Base-by-base conservation (phyloP, 305 asterid genomes). In the Solanum hybrid region DNA sequence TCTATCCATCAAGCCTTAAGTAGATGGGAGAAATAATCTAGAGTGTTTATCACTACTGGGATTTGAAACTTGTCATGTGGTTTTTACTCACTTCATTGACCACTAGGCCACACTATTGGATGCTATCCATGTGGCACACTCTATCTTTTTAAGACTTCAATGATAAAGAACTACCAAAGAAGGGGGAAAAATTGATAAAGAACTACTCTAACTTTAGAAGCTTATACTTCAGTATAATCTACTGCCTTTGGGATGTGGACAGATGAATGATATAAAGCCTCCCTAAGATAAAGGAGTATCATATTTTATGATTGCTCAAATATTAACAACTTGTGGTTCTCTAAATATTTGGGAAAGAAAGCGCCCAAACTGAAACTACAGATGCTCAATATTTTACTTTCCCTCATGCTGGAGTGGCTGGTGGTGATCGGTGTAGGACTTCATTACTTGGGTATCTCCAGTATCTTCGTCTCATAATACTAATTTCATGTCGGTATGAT, bases 201-300 rank as follows among this genome's bases (percentile, higher is more conserved):
- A 80, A 37, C 34, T 24, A 7, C 32, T 3, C 42, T 11, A 8
- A 29, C 40, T 10, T 82, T 19, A 29, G 73, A 84, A 84, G 75
- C 12, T 85, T 31, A 51, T 51, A 19, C 0, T 84, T 51, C 0
- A 82, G 76, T 85, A 8, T 51, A 82, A 27, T 19, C n/a, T 85
- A 56, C 75, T 85, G 87, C 76, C 27, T 85, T 56, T 85, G 87
- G 87, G 42, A 31, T 85, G 87, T 85, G 76, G 87, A 51, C 76
- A 11, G 87, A 45, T 45, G 87, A 82, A 82, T 51, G 38, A 42
- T 36, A 29, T 82, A 51, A 84, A 31, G 27, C 73, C 40, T 0
- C 29, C 45, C 76, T 32, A 56, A 34, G 88, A 56, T 82, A 82
- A 84, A 31, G 45, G 27, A 56, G 45, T 56, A 31, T 32, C 42